Evolutionary conservation across 2,329 filamentous ascomycete genomes (phyloP), one percentile per base, ranked within the genome.

Genomic region (Botryotinia narcissicola): DNA sequence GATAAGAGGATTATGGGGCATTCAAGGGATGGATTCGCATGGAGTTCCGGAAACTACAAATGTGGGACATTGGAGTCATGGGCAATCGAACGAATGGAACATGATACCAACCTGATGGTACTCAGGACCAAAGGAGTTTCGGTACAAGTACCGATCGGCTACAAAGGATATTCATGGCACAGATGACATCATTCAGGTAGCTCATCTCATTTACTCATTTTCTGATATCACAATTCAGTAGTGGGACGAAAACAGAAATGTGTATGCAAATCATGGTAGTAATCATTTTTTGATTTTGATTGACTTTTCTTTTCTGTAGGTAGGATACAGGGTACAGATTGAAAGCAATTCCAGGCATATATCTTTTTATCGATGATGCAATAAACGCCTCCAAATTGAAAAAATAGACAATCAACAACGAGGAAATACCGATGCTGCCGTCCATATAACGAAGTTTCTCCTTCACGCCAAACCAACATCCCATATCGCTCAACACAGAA

Each of bases 1-100:
- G 18, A 42, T 32, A 18, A 51, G 51, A 10, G 29, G 29, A 32
- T 73, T 46, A 73, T 60, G 59, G 46, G 63, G 29, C 48, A 35
- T 72, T 32, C 35, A 54, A 57, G 66, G 66, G 48, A n/a, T 68
- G 66, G 48, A 22, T 68, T 57, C 25, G 66, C 35, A 68, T 57
- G 66, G 66, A 68, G 66, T 68, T 68, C 35, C 48, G 66, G 48
- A 57, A 57, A 29, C 22, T 68, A 57, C 48, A 68, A 42, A 68
- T 57, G 25, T 57, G 48, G 48, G 66, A 57, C n/a, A 32, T 68
- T 12, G 66, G 48, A n/a, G 66, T 42, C n/a, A 54, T 42, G 66
- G 48, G 35, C 48, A 68, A 57, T 68, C 35, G 16, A 40, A 68
- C 35, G 25, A 68, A 68, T 54, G 46, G 64, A 48, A 9, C 22